These are phyloP conservation scores for Penicillium paxilli DNA, from an alignment of 495 filamentous ascomycete species.

Conservation along the genomic window DNA sequence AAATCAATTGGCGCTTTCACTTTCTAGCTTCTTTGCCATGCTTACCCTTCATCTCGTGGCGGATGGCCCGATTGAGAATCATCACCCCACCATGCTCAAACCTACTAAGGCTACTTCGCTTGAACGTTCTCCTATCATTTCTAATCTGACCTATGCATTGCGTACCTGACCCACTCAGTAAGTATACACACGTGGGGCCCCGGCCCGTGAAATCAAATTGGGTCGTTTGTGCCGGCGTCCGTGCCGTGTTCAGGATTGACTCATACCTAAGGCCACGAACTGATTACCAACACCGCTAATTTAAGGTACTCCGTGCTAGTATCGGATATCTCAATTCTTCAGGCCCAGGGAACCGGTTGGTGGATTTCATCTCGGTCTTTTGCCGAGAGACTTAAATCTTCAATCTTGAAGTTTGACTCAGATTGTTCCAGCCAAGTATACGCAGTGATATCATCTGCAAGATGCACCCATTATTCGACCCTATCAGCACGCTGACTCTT, in stretches of 20 bases:
- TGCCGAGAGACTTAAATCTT: conserved; percentile 13
- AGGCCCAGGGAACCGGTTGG: background rate
- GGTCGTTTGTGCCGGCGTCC: background rate
- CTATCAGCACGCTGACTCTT: background rate
- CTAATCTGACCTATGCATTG: conserved; percentile 5
- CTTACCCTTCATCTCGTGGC: conserved; percentile 14
- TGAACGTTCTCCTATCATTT: background rate
- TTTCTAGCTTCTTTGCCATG: background rate
- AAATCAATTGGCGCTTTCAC: conserved; percentile 11
- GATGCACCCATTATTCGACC: conserved; percentile 7
- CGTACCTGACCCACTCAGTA: conserved; percentile 10
- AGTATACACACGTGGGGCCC: conserved; percentile 14
- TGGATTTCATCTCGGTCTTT: background rate
- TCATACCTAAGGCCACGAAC: conserved; percentile 8
- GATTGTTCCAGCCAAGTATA: background rate
- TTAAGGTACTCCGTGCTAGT: too few relatives aligned
- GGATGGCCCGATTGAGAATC: conserved; percentile 20
- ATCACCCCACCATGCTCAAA: conserved; percentile 5
- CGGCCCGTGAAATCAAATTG: background rate
- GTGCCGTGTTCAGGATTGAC: conserved; percentile 12
- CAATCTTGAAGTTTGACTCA: conserved; percentile 6
- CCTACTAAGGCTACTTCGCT: background rate
- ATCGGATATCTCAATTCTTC: background rate
- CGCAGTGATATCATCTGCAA: background rate
- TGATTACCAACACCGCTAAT: background rate